These are phyloP conservation scores for Amyloporia xantha DNA, from an alignment of 768 basidiomycete species.

Conservation along the genomic window DNA sequence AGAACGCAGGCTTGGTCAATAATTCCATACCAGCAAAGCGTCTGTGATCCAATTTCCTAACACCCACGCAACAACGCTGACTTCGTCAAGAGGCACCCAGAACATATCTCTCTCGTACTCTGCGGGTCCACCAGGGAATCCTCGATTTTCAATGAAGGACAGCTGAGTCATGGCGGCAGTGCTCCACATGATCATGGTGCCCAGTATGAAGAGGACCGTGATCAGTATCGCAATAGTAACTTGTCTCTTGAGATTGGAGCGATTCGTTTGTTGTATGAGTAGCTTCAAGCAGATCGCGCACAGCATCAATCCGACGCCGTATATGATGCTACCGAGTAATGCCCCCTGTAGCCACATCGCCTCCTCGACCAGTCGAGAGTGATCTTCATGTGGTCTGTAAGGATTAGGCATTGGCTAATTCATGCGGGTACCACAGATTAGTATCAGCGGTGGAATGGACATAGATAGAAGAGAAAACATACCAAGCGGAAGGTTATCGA, in stretches of 20 bases:
- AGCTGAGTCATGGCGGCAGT: not conserved
- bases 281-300: not conserved
- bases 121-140: not conserved
- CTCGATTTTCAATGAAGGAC: not conserved
- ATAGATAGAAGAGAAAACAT: too few relatives aligned
- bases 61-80: not conserved
- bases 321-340: not conserved
- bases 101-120: not conserved
- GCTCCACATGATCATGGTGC: not conserved
- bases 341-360: not conserved
- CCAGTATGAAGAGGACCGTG: not conserved
- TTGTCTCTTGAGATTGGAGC: not conserved
- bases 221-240: not conserved
- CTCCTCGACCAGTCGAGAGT: not conserved
- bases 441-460: too few relatives aligned
- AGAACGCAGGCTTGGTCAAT: not conserved
- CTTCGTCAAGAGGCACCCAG: not conserved
- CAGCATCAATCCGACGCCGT: not conserved
- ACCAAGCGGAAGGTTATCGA: too few relatives aligned
- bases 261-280: not conserved
- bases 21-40: not conserved
- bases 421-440: too few relatives aligned
- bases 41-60: not conserved
- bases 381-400: not conserved
- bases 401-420: constrained; percentile 22